These are phyloP conservation scores for Penicillium bovifimosum DNA, from an alignment of 495 filamentous ascomycete species.

Conservation along the genomic window DNA sequence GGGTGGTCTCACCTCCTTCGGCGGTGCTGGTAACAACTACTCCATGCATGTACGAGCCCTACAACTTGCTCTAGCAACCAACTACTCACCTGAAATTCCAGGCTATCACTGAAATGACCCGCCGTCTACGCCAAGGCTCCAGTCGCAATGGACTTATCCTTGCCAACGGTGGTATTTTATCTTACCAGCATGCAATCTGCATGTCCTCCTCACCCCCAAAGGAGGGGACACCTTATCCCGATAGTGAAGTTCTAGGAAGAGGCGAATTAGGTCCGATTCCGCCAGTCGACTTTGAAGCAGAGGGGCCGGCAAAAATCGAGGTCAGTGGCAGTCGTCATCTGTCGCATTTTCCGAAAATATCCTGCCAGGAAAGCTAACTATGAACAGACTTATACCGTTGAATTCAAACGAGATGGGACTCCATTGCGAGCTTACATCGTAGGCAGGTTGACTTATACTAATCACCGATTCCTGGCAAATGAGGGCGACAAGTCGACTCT, in stretches of 20 bases:
- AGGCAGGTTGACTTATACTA: constrained; percentile 37
- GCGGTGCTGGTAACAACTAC: constrained; percentile 57
- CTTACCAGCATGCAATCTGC: constrained; percentile 50
- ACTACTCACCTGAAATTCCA: constrained; percentile 5
- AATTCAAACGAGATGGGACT: constrained; percentile 42
- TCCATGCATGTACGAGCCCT: constrained; percentile 47
- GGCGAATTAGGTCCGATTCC: constrained; percentile 25
- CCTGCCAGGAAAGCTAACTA: neutral
- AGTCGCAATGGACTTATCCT: constrained; percentile 42
- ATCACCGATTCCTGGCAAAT: constrained; percentile 48
- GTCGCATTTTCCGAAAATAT: neutral
- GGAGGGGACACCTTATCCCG: constrained; percentile 35
- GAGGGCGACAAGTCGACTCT: constrained; percentile 29
- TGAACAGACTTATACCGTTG: constrained; percentile 50
- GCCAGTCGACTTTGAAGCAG: constrained; percentile 28
- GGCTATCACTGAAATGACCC: constrained; percentile 47
- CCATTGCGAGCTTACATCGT: constrained; percentile 42
- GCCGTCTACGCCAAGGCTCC: constrained; percentile 38
- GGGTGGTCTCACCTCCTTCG: constrained; percentile 54
- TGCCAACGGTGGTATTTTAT: constrained; percentile 51
- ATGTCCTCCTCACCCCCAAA: constrained; percentile 38
- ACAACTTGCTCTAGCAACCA: neutral
- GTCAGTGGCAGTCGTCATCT: constrained; percentile 21
- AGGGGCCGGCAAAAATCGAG: constrained; percentile 46
- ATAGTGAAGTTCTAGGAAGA: constrained; percentile 29